Percentiles rank a stretch among this genome's conserved stretches.
Evolutionary conservation across 2,329 filamentous ascomycete species (phyloP).

Genomic region (Xylaria sp.): DNA sequence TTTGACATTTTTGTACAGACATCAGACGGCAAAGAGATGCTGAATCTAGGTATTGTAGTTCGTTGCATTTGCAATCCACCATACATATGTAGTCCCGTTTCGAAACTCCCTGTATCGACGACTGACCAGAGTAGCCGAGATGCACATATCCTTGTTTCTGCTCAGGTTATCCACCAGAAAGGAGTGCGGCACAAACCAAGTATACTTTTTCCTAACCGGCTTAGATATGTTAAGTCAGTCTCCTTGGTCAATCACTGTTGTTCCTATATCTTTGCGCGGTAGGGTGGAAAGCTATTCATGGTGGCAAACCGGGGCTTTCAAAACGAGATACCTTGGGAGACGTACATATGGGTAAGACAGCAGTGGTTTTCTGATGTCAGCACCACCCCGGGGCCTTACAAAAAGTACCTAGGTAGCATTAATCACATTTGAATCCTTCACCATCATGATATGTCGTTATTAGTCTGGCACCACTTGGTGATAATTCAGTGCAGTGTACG

Average conservation of each 20-base stretch:
- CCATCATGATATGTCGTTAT: neutral
- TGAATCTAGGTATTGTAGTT: neutral
- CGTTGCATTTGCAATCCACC: neutral
- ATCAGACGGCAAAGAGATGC: neutral
- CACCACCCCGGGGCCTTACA: neutral
- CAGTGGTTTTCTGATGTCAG: neutral
- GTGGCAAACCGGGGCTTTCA: neutral
- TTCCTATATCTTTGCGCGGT: neutral
- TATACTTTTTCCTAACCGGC: neutral
- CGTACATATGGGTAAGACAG: neutral
- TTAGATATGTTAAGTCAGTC: neutral
- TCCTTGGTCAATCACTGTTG: neutral
- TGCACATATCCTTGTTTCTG: neutral
- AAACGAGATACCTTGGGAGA: neutral
- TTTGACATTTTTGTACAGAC: neutral
- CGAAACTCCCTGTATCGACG: neutral
- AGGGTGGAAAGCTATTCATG: neutral
- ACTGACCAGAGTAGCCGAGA: conserved; percentile 7
- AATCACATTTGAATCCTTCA: neutral
- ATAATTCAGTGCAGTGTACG: neutral
- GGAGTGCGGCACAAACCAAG: neutral
- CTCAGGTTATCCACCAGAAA: neutral
- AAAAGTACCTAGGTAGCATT: too few species aligned
- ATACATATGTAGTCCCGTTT: neutral
- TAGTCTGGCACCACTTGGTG: neutral